A percentile compares a stretch with the other conserved stretches of the same genome.
These are phyloP conservation scores for Cinnamomum chago DNA, from an alignment of 164 flowering plant genomes.

Conservation along the genomic window DNA sequence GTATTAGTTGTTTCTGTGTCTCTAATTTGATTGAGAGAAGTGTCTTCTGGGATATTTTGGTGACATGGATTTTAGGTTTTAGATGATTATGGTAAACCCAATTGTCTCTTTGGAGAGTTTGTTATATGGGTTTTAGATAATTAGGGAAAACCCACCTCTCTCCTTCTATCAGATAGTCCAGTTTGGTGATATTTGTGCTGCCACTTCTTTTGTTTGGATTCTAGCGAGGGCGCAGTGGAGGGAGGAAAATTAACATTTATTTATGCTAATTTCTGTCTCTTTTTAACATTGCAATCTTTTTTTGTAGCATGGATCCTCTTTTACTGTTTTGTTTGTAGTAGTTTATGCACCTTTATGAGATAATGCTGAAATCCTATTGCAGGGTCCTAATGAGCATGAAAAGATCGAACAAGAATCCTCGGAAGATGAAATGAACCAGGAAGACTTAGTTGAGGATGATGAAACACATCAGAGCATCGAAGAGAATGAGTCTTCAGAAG, in stretches of 20 bases:
- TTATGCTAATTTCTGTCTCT: neutral
- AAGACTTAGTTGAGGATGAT: neutral
- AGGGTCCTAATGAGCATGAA: neutral
- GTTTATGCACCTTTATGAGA: neutral
- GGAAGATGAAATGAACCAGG: neutral
- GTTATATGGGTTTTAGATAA: too few species aligned
- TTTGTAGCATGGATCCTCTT: too few species aligned
- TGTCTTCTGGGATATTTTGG: too few species aligned
- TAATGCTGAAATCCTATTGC: constrained; percentile 1
- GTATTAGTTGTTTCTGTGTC: neutral
- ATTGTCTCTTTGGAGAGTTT: too few species aligned
- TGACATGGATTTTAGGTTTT: too few species aligned
- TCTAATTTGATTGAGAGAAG: neutral
- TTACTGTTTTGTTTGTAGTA: neutral
- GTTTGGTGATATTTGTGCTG: neutral
- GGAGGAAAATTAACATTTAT: neutral
- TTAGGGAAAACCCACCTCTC: neutral
- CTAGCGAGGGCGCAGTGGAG: neutral
- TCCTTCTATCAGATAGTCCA: neutral
- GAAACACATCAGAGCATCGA: neutral
- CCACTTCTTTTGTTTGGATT: neutral
- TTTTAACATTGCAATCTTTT: neutral
- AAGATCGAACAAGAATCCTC: neutral
- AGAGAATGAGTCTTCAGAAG: constrained; percentile 7
- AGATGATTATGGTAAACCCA: too few species aligned